Evolutionary conservation across 176 grass and related monocot species (phyloP), one percentile per base, ranked within the genome.

Genomic region (Hsuehochloa calcarea): DNA sequence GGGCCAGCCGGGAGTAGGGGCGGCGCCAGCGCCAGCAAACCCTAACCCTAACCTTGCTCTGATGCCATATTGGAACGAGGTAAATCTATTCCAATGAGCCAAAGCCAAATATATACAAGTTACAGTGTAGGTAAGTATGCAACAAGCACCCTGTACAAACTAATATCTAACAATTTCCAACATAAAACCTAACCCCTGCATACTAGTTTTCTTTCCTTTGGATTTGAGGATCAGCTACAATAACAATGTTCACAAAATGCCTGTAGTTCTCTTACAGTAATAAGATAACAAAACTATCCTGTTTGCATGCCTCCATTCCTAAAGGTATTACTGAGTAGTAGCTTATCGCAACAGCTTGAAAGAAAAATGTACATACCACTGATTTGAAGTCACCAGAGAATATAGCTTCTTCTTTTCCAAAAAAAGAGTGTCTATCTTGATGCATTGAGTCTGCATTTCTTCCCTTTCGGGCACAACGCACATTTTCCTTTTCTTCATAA

Each of bases 401-500:
- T 71, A 52, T n/a, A 79, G 34, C 38, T 37, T 74, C 74, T 46
- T 68, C 74, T 46, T 68, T 82, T 60, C 80, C 80, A 60, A 82
- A 82, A 19, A 59, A 71, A 10, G 46, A 51, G 31, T 69, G 65
- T 74, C 35, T 31, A 65, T 25, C 61, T 46, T 87, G 69, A 82
- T 79, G 29, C 62, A 50, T 51, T 52, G 54, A 86, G 20, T 78
- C 72, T 82, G 47, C 77, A 40, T 50, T 70, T 31, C 50, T 81
- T n/a, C 74, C 74, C 62, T 85, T 93, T 22, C 29, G 17, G 31
- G 49, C 79, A 52, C 59, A 77, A 20, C 74, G 77, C 49, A 70
- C 31, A 29, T 78, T 91, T 17, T 85, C 74, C 52, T 82, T 91
- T 43, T 85, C 76, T 84, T 94, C 92, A 60, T 94, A 94, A 65